These are phyloP conservation scores for Ocimum tenuiflorum DNA, from an alignment of 257 asterid species.

Conservation along the genomic window DNA sequence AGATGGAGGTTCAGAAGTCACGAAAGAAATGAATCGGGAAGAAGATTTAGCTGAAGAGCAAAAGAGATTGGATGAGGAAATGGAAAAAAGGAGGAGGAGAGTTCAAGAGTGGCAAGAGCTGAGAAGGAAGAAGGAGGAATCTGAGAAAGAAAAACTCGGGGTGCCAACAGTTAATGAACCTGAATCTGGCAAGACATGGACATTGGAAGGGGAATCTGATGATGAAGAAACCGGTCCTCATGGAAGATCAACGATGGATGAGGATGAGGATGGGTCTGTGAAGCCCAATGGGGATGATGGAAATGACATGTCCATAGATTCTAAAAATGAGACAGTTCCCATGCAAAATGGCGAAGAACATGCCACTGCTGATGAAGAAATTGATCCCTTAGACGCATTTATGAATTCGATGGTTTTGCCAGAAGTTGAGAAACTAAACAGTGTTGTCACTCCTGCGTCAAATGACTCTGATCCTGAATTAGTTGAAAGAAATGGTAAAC, in stretches of 20 bases:
- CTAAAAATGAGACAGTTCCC: slow-evolving; percentile 32
- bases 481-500: slow-evolving; percentile 35
- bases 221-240: slow-evolving; percentile 67
- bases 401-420: slow-evolving; percentile 87
- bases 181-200: slow-evolving; percentile 77
- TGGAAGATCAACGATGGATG: slow-evolving; percentile 42
- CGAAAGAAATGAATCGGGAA: slow-evolving; percentile 48
- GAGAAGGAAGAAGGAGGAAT: slow-evolving; percentile 61
- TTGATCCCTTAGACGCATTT: slow-evolving; percentile 82
- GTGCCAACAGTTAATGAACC: slow-evolving; percentile 38
- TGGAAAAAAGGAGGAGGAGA: slow-evolving; percentile 78
- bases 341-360: slow-evolving; percentile 33
- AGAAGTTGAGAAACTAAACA: slow-evolving; percentile 69
- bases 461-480: slow-evolving; percentile 24
- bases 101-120: slow-evolving; percentile 94
- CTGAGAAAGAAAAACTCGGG: slow-evolving; percentile 64
- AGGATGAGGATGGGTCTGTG: slow-evolving; percentile 34
- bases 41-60: slow-evolving; percentile 81
- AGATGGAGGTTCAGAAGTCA: slow-evolving; percentile 28
- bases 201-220: slow-evolving; percentile 83
- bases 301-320: slow-evolving; percentile 31
- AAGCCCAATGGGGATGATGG: slow-evolving; percentile 30
- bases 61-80: slow-evolving; percentile 70
- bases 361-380: slow-evolving; percentile 51
- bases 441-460: slow-evolving; percentile 23